phyloP scores from a whole-genome alignment of 2,329 filamentous ascomycete genomes.

The Trichothecium roseum region DNA sequence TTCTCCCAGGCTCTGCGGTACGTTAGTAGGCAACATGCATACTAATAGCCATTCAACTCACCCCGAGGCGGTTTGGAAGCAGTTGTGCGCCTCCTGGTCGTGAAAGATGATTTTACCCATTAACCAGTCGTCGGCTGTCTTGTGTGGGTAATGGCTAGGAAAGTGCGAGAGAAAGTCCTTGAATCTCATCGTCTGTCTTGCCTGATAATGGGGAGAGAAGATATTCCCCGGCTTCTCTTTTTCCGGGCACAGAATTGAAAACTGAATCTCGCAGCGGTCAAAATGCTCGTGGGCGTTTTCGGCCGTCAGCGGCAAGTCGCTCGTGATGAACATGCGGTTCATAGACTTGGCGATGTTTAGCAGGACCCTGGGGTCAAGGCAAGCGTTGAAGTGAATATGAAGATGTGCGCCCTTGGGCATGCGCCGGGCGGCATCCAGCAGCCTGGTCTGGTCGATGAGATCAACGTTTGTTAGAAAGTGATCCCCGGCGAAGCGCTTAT shows the following conservation, averaged over 20 bases:
- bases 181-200: slow-evolving; percentile 33
- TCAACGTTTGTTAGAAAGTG: slow-evolving; percentile 48
- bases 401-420: slow-evolving; percentile 66
- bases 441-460: slow-evolving; percentile 41
- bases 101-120: slow-evolving; percentile 51
- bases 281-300: slow-evolving; percentile 31
- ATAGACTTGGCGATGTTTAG: slow-evolving; percentile 44
- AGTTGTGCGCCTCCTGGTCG: slow-evolving; percentile 47
- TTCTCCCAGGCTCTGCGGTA: slow-evolving; percentile 40
- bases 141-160: slow-evolving; percentile 11
- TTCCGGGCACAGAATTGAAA: slow-evolving; percentile 36
- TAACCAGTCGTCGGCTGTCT: slow-evolving; percentile 41
- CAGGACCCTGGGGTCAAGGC: slow-evolving; percentile 49
- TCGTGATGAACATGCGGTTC: slow-evolving; percentile 60
- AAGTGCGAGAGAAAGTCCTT: slow-evolving; percentile 27
- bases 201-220: slow-evolving; percentile 37
- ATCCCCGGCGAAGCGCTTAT: slow-evolving; percentile 37
- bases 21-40: slow-evolving; percentile 1
- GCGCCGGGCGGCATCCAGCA: slow-evolving; percentile 44
- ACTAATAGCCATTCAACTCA: slow-evolving; percentile 20
- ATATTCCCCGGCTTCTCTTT: slow-evolving; percentile 29
- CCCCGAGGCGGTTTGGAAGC: slow-evolving; percentile 41
- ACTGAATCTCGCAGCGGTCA: slow-evolving; percentile 48
- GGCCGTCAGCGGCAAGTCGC: slow-evolving; percentile 34
- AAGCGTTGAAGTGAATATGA: slow-evolving; percentile 73